These are phyloP conservation scores for Zymoseptoria pseudotritici DNA, from an alignment of 2,329 filamentous ascomycete species.

Conservation along the genomic window DNA sequence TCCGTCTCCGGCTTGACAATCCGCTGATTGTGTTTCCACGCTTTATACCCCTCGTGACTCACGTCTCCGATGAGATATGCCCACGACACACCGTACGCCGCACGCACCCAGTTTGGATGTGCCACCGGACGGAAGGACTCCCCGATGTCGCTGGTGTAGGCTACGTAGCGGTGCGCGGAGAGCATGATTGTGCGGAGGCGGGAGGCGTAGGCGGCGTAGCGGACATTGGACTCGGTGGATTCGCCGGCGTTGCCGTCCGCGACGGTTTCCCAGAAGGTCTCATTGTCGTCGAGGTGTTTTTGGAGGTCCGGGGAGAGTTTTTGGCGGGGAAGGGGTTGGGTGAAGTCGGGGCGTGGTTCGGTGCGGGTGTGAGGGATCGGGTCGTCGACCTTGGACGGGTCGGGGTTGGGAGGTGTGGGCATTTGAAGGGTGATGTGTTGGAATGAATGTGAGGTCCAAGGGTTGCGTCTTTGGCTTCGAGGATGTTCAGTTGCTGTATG, in stretches of 20 bases:
- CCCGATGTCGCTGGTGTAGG: conserved; percentile 90
- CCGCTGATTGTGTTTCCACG: conserved; percentile 79
- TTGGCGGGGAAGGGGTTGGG: conserved; percentile 41
- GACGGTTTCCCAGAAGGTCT: conserved; percentile 56
- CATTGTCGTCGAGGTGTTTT: conserved; percentile 53
- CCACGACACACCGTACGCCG: conserved; percentile 89
- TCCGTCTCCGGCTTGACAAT: conserved; percentile 58
- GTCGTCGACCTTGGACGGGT: conserved; percentile 19
- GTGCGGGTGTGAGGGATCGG: conserved; percentile 36
- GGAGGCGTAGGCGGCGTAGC: conserved; percentile 88
- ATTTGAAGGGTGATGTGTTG: not conserved
- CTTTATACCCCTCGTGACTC: conserved; percentile 87
- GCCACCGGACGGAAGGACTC: conserved; percentile 92
- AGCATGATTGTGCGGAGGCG: conserved; percentile 62
- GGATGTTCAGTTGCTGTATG: conserved; percentile 26
- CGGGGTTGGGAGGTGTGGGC: not conserved
- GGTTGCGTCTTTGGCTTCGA: not conserved
- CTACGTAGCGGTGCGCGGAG: conserved; percentile 89
- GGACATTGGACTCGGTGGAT: conserved; percentile 74
- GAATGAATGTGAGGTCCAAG: not conserved
- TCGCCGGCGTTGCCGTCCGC: conserved; percentile 63
- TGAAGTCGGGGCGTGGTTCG: conserved; percentile 42
- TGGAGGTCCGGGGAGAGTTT: conserved; percentile 50
- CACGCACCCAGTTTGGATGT: conserved; percentile 71
- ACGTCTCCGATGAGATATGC: conserved; percentile 87